Percentiles rank a stretch among this genome's conserved stretches.
Conservation (phyloP, 1,284 basidiomycete species). For the Volvariella volvacea region DNA sequence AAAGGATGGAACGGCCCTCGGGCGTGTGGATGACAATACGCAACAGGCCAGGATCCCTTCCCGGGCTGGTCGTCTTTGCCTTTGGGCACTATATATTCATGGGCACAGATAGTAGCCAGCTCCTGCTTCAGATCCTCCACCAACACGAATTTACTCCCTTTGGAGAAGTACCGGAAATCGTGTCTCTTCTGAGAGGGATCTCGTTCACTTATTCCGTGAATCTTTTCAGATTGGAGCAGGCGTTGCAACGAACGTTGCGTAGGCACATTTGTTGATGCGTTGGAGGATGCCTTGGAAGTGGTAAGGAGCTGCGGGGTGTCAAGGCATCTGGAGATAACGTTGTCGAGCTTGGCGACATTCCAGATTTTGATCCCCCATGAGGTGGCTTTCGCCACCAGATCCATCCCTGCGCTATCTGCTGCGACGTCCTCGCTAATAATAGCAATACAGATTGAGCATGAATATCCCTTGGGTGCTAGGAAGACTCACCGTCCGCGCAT, state of each 20-base stretch:
- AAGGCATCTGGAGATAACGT: conserved; percentile 59
- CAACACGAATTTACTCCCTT: conserved; percentile 75
- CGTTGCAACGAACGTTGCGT: conserved; percentile 40
- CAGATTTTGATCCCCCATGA: conserved; percentile 87
- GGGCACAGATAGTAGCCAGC: conserved; percentile 60
- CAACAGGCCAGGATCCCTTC: conserved; percentile 61
- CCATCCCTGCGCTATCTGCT: conserved; percentile 20
- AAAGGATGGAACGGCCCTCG: conserved; percentile 69
- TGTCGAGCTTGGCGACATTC: conserved; percentile 71
- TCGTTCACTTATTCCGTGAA: conserved; percentile 87
- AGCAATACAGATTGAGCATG: not conserved
- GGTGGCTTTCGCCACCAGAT: conserved; percentile 69
- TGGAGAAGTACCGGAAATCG: conserved; percentile 87
- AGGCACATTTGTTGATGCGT: conserved; percentile 7
- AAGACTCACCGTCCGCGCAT: conserved; percentile 47
- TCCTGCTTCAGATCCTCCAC: conserved; percentile 88
- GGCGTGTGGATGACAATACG: conserved; percentile 65
- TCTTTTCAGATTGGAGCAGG: conserved; percentile 82
- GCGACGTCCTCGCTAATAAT: not conserved
- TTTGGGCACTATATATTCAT: conserved; percentile 56
- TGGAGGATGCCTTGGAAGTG: conserved; percentile 15
- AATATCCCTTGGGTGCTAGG: not conserved
- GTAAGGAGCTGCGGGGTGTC: conserved; percentile 19
- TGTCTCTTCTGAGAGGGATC: conserved; percentile 85
- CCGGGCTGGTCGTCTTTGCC: conserved; percentile 40